phyloP scores from a whole-genome alignment of 139 green algal genomes.

The Zygnema cylindricum region DNA sequence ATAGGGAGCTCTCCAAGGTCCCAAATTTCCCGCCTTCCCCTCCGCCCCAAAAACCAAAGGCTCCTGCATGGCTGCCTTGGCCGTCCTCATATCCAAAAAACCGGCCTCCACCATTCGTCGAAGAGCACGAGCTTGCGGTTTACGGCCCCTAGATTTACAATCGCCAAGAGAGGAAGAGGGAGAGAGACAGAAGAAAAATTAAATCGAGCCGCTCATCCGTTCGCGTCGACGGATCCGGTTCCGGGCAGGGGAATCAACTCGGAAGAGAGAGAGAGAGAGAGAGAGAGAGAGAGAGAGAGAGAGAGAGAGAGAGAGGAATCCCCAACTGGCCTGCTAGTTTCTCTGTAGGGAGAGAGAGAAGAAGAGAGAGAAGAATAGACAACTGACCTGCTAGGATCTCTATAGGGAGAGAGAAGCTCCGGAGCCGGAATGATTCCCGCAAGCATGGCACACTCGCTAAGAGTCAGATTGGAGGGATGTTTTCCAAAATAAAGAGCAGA shows the following conservation, averaged over 20 bases:
- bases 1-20: conserved; percentile 68
- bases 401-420: conserved; percentile 69
- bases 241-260: not conserved
- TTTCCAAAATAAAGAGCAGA: conserved; percentile 71
- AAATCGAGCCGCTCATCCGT: too few species aligned
- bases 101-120: conserved; percentile 61
- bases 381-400: conserved; percentile 59
- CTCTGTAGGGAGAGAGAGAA: not conserved
- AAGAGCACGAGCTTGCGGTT: conserved; percentile 57
- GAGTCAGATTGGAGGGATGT: conserved; percentile 66
- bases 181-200: not conserved
- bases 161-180: not conserved
- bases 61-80: conserved; percentile 23
- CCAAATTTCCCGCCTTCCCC: conserved; percentile 43
- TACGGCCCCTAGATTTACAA: conserved; percentile 55
- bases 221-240: too few species aligned
- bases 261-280: not conserved
- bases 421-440: conserved; percentile 68
- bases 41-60: conserved; percentile 48
- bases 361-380: not conserved
- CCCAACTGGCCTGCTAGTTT: too few species aligned
- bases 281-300: not conserved
- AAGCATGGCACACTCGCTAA: conserved; percentile 69
- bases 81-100: conserved; percentile 52
- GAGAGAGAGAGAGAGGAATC: not conserved